Conservation (phyloP, 2,329 filamentous ascomycete species). For the Didymellaceae sp. region DNA sequence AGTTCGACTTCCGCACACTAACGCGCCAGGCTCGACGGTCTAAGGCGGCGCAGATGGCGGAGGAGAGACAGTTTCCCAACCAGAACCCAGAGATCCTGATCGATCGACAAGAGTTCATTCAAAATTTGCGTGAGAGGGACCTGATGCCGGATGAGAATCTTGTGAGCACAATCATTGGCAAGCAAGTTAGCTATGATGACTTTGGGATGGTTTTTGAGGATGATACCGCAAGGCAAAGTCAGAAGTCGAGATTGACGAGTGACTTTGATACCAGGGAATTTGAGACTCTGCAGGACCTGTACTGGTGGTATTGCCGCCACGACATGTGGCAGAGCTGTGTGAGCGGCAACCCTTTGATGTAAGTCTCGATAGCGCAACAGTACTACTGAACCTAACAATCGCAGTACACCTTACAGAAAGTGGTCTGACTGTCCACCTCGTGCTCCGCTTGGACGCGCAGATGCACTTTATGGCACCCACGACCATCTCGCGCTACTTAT, state of each 20-base stretch:
- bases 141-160: conserved; percentile 56
- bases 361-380: conserved; percentile 51
- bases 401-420: conserved; percentile 76
- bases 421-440: conserved; percentile 91
- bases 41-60: conserved; percentile 58
- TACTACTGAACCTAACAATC: conserved; percentile 29
- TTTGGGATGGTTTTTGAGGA: conserved; percentile 59
- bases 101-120: conserved; percentile 34
- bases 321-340: conserved; percentile 90
- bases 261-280: conserved; percentile 75
- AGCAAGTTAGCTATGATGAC: conserved; percentile 63
- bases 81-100: conserved; percentile 43
- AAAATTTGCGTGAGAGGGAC: conserved; percentile 55
- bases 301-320: conserved; percentile 97
- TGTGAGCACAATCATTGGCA: conserved; percentile 65
- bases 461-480: conserved; percentile 84
- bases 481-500: conserved; percentile 87
- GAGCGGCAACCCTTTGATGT: conserved; percentile 86
- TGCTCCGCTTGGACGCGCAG: conserved; percentile 75
- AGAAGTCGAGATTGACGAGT: conserved; percentile 41
- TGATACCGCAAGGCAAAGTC: conserved; percentile 35
- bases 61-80: conserved; percentile 46
- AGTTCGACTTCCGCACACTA: conserved; percentile 79
- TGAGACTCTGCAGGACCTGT: conserved; percentile 82
- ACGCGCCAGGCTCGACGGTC: conserved; percentile 73